phyloP scores from a whole-genome alignment of 1,284 basidiomycete genomes.

The Marasmius tenuissimus region DNA sequence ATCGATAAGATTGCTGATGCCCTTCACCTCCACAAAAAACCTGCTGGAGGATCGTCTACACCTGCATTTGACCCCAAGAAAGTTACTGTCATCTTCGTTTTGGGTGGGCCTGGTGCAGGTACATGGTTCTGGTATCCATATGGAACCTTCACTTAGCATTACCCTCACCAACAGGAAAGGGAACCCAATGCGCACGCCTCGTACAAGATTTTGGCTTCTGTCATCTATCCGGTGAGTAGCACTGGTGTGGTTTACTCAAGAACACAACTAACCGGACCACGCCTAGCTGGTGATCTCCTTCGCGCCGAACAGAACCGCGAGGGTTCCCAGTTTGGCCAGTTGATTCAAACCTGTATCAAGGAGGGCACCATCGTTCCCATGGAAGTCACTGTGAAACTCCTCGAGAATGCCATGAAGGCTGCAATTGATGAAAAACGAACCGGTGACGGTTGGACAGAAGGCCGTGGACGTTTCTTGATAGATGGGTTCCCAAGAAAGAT shows the following conservation, averaged over 20 bases:
- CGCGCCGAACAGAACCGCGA: conserved; percentile 91
- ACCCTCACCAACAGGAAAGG: conserved; percentile 71
- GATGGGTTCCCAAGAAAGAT: conserved; percentile 99
- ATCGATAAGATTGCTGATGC: conserved; percentile 52
- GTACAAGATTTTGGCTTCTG: conserved; percentile 91
- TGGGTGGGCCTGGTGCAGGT: conserved; percentile 97
- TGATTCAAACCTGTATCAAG: conserved; percentile 89
- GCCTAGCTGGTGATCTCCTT: conserved; percentile 90
- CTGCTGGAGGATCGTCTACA: background rate
- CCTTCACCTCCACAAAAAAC: conserved; percentile 31
- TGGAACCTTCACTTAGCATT: conserved; percentile 2
- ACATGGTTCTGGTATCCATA: conserved; percentile 20
- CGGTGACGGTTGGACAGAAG: conserved; percentile 68
- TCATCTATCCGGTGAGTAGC: conserved; percentile 85
- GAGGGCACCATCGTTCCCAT: conserved; percentile 96
- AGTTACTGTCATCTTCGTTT: conserved; percentile 91
- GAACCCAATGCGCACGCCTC: conserved; percentile 90
- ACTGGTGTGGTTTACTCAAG: background rate
- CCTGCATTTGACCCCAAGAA: conserved; percentile 66
- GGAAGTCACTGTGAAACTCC: conserved; percentile 94
- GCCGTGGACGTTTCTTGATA: conserved; percentile 87
- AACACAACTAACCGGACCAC: conserved; percentile 4
- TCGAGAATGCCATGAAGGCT: conserved; percentile 89
- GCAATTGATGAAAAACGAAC: conserved; percentile 49
- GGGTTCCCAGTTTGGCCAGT: conserved; percentile 82